Conservation (phyloP, 78 protist species). For the Dictyostelium citrinum region DNA sequence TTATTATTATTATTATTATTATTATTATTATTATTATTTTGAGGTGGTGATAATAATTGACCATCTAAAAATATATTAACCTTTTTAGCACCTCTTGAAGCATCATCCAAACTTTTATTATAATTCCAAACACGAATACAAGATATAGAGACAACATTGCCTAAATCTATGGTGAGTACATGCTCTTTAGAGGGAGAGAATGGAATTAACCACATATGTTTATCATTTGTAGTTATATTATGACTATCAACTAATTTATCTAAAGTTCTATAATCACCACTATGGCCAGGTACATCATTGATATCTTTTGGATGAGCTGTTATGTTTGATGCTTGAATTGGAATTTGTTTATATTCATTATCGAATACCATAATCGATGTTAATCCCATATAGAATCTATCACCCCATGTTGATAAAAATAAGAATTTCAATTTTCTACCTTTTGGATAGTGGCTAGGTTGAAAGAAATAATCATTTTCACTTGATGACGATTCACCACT, state of each 20-base stretch:
- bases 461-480: not conserved
- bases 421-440: slow-evolving; percentile 42
- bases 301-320: slow-evolving; percentile 70
- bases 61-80: slow-evolving; percentile 47
- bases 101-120: slow-evolving; percentile 83
- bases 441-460: slow-evolving; percentile 13
- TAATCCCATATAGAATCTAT: slow-evolving; percentile 78
- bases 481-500: not conserved
- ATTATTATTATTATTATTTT: not conserved
- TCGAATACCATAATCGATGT: slow-evolving; percentile 63
- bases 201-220: slow-evolving; percentile 86
- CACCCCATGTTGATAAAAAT: slow-evolving; percentile 85
- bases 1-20: not conserved
- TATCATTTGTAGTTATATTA: slow-evolving; percentile 42
- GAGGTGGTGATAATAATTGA: slow-evolving; percentile 1
- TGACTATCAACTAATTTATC: slow-evolving; percentile 77
- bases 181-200: slow-evolving; percentile 52
- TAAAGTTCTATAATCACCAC: slow-evolving; percentile 71
- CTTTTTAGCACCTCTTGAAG: slow-evolving; percentile 68
- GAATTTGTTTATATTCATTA: slow-evolving; percentile 23
- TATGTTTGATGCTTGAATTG: not conserved
- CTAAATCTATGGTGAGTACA: slow-evolving; percentile 42
- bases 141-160: not conserved
- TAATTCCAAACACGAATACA: slow-evolving; percentile 88
- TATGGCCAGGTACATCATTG: slow-evolving; percentile 49